Conservation (phyloP, 2,329 filamentous ascomycete species). For the Aspergillus sp. region DNA sequence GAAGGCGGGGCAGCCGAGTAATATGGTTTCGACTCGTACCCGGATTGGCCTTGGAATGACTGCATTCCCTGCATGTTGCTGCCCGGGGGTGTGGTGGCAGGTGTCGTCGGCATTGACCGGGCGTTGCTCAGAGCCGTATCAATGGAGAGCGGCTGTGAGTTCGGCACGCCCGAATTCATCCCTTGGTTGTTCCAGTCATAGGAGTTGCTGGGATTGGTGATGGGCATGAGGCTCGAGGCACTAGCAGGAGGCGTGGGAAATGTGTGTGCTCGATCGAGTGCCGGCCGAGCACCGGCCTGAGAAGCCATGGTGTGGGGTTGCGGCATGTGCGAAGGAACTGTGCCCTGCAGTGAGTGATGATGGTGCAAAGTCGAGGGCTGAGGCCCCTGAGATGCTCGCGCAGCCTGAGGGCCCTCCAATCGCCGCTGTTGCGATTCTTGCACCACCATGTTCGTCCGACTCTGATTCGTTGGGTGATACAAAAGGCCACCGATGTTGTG, state of each 20-base stretch:
- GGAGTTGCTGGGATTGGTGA: conserved; percentile 70
- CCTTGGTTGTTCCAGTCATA: conserved; percentile 76
- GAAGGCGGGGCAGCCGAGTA: conserved; percentile 70
- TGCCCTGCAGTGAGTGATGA: conserved; percentile 66
- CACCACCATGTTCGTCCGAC: conserved; percentile 80
- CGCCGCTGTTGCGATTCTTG: conserved; percentile 77
- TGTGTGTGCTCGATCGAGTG: conserved; percentile 81
- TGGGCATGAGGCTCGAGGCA: conserved; percentile 79
- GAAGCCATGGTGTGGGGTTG: conserved; percentile 67
- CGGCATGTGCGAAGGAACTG: conserved; percentile 60
- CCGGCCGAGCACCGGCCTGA: conserved; percentile 65
- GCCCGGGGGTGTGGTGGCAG: conserved; percentile 85
- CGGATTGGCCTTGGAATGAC: conserved; percentile 68
- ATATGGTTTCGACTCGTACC: conserved; percentile 79
- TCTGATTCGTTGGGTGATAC: conserved; percentile 85
- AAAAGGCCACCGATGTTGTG: conserved; percentile 93
- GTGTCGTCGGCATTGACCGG: conserved; percentile 86
- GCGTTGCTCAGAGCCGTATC: conserved; percentile 76
- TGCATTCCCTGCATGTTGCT: conserved; percentile 75
- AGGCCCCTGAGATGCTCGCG: conserved; percentile 65
- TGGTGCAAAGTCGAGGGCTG: conserved; percentile 63
- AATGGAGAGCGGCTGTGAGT: conserved; percentile 73
- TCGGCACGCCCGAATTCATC: conserved; percentile 63
- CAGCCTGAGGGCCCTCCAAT: conserved; percentile 53
- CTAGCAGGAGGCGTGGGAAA: conserved; percentile 94